These are phyloP conservation scores for Pterocarpus macrocarpus DNA, from an alignment of 306 rosid genomes.

Conservation along the genomic window DNA sequence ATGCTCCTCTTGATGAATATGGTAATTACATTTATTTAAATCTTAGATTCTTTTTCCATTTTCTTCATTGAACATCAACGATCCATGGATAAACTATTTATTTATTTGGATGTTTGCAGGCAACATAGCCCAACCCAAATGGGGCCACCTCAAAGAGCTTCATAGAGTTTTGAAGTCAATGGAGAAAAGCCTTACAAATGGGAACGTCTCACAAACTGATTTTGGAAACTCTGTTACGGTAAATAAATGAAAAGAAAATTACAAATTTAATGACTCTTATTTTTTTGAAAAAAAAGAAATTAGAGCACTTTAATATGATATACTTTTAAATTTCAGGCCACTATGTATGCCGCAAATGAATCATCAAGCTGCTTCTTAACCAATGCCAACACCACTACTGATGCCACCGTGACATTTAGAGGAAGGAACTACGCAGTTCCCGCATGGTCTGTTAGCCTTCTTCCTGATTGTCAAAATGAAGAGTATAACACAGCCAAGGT, in stretches of 20 bases:
- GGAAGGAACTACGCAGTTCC: constrained; percentile 52
- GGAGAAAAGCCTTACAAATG: constrained; percentile 55
- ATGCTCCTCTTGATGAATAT: constrained; percentile 73
- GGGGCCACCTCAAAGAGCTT: constrained; percentile 68
- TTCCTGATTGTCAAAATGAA: constrained; percentile 60
- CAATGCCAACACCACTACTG: constrained; percentile 51
- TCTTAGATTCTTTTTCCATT: background rate
- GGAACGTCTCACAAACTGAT: constrained; percentile 46
- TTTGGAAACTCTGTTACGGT: constrained; percentile 59
- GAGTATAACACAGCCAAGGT: constrained; percentile 70
- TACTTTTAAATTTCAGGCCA: constrained; percentile 46
- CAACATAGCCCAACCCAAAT: constrained; percentile 64
- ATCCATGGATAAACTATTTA: background rate
- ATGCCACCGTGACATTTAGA: constrained; percentile 54
- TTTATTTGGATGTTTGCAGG: constrained; percentile 41
- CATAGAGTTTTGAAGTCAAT: constrained; percentile 58
- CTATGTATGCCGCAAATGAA: constrained; percentile 50
- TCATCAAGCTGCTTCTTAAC: constrained; percentile 62
- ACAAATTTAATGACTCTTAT: background rate
- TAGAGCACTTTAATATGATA: background rate
- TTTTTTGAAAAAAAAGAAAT: background rate
- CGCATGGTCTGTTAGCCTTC: constrained; percentile 76
- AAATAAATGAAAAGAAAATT: background rate
- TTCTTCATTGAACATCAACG: background rate
- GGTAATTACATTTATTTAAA: constrained; percentile 32